Evolutionary conservation across 2,329 filamentous ascomycete species (phyloP), one percentile per base, ranked within the genome.

Genomic region (Arthrocladium fulminans): DNA sequence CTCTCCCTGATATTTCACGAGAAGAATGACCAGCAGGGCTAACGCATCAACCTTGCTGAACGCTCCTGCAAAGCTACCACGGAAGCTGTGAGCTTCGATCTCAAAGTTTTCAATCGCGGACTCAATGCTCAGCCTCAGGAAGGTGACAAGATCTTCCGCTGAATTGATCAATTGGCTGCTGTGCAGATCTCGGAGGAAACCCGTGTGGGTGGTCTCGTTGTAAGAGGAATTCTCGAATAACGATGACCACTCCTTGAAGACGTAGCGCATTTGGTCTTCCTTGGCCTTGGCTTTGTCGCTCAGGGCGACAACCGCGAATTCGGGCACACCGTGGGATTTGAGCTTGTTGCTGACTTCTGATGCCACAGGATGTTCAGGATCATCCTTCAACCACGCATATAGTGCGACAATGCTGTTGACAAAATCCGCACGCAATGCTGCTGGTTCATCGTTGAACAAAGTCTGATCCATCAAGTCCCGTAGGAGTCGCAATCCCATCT

Each of bases 171-270:
- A 73, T 53, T 84, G 78, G 55, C 79, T 78, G 49, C 81, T 75
- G 59, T 90, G 84, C 61, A 97, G 72, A 65, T 97, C 90, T 59
- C 84, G 81, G 39, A 96, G 78, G 65, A 97, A 97, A 1, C 86
- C 79, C 4, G 77, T 71, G 47, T 81, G 74, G 0, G 83, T 78
- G 60, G 84, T 85, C 53, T 88, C 84, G 3, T 83, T 81, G 3
- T 83, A 80, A 56, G 83, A 80, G n/a, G 81, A 77, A 58, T 88
- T 86, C 65, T 84, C 84, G 68, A 77, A 84, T 6, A 96, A 76
- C 51, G 84, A 81, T 23, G 90, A 79, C 92, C 92, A 98, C 68
- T 98, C 92, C 37, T 90, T 88, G 60, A 98, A 96, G 17, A 96
- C 77, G 62, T 98, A 97, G 58, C 94, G 88, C 67, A 94, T 80